Conservation (phyloP, 2,329 filamentous ascomycete species). For the Magnaporthiopsis rhizophila region DNA sequence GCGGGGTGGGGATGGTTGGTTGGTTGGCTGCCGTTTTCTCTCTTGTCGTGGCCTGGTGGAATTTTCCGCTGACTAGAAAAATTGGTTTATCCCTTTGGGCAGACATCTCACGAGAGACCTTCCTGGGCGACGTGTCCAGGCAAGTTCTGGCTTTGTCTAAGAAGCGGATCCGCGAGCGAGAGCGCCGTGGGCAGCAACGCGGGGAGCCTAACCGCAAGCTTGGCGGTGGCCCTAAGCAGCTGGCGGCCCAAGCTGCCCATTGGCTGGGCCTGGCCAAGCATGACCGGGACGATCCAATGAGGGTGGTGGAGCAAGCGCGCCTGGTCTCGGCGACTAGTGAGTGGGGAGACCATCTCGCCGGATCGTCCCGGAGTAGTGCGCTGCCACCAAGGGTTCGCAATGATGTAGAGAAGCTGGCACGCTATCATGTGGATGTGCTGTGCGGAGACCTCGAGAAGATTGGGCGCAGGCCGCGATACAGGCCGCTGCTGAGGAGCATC, state of each 20-base stretch:
- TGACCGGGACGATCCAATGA: neutral
- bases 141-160: neutral
- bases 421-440: slow-evolving; percentile 6
- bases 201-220: neutral
- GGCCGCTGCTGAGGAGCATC: neutral
- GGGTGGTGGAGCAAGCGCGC: neutral
- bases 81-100: neutral
- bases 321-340: neutral
- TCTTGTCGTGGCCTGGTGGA: neutral
- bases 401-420: slow-evolving; percentile 7
- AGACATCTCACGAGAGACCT: neutral
- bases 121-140: neutral
- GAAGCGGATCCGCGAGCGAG: neutral
- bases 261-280: neutral
- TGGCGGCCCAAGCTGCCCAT: neutral
- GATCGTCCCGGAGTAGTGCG: neutral
- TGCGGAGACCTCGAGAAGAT: slow-evolving; percentile 6
- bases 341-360: neutral
- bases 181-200: neutral
- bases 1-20: no score
- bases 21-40: neutral
- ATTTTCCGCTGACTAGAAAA: neutral
- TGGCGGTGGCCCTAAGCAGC: neutral
- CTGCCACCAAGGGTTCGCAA: neutral
- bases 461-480: neutral